A percentile compares a stretch with the other conserved stretches of the same genome.
phyloP scores from a whole-genome alignment of 306 rosid genomes.

The Sophora flavescens region DNA sequence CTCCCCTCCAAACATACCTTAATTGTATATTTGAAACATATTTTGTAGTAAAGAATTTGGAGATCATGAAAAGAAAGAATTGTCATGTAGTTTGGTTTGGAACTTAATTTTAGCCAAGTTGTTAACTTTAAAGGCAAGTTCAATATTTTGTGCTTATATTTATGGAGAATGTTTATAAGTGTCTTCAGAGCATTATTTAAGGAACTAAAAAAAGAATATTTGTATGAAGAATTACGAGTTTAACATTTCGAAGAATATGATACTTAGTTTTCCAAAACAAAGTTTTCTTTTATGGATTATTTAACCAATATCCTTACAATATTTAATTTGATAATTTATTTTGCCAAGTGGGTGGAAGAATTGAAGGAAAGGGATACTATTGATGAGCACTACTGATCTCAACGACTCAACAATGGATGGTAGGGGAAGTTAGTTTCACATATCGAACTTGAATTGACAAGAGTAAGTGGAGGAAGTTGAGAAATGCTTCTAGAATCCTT shows the following conservation, averaged over 20 bases:
- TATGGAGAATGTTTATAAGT: too few relatives aligned
- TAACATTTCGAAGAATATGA: too few relatives aligned
- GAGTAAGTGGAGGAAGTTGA: conserved; percentile 58
- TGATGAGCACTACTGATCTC: conserved; percentile 32
- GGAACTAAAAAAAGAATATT: too few relatives aligned
- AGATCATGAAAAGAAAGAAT: not conserved
- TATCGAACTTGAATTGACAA: conserved; percentile 54
- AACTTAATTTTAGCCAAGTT: conserved; percentile 7
- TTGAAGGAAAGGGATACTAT: conserved; percentile 29
- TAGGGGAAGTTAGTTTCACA: conserved; percentile 56
- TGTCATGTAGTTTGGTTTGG: conserved; percentile 1
- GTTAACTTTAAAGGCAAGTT: conserved; percentile 30
- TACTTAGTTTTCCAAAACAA: too few relatives aligned
- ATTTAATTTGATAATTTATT: not conserved
- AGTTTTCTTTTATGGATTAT: too few relatives aligned
- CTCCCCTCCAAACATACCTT: too few relatives aligned
- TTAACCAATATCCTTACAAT: too few relatives aligned
- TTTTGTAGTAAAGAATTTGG: not conserved
- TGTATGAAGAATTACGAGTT: too few relatives aligned
- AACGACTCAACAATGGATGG: conserved; percentile 53
- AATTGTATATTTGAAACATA: not conserved
- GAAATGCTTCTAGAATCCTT: conserved; percentile 61
- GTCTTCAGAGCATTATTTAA: too few relatives aligned
- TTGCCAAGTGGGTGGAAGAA: conserved; percentile 28
- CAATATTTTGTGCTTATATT: conserved; percentile 10